Evolutionary conservation across 139 green algal species (phyloP), one percentile per base, ranked within the genome.

Genomic region (Chlorella ohadii): DNA sequence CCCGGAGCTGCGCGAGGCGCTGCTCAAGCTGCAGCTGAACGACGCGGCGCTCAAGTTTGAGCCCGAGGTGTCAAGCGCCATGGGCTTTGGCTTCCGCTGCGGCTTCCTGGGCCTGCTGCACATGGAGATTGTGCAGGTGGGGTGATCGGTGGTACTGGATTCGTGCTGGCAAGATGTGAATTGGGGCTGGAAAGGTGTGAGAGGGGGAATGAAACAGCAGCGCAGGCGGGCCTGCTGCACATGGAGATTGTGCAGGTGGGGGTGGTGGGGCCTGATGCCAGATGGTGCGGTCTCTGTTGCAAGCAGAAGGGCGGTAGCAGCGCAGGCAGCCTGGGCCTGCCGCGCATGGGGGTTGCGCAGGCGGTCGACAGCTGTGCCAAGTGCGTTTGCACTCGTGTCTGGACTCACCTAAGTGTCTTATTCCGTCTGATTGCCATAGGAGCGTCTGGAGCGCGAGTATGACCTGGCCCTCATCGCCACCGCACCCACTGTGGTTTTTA

Each of bases 11-110:
- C 87, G 97, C 20, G 97, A 99, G 51, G 95, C 96, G n/a, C 93
- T 99, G 25, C 95, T 94, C 59, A 98, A 97, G 90, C 95, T 99
- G 86, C 97, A 99, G 90, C 92, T 99, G n/a, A 99, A 99, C 87
- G 97, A 99, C 84, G 94, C 96, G 20, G 96, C 97, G 7, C 90
- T 99, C 13, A 79, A 87, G 55, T 99, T 96, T 86, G 96, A 99
- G 89, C 95, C 96, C 0, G 96, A 99, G 88, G 92, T 93, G 73
- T 95, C 93, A 34, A 95, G 87, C 44, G 97, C 97, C 64, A 99
- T 99, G 97, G 97, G 97, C 75, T 99, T 99, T 88, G 97, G 97
- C 56, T 99, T 99, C 91, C 91, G 97, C 5, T 99, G 97, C 88
- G 97, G 97, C 82, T 99, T 99, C 92, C 92, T 99, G 80, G 97